A percentile compares a stretch with the other conserved stretches of the same genome.
These are phyloP conservation scores for Rhizophagus clarus DNA, from an alignment of 192 early-diverging fungal genomes.

Conservation along the genomic window DNA sequence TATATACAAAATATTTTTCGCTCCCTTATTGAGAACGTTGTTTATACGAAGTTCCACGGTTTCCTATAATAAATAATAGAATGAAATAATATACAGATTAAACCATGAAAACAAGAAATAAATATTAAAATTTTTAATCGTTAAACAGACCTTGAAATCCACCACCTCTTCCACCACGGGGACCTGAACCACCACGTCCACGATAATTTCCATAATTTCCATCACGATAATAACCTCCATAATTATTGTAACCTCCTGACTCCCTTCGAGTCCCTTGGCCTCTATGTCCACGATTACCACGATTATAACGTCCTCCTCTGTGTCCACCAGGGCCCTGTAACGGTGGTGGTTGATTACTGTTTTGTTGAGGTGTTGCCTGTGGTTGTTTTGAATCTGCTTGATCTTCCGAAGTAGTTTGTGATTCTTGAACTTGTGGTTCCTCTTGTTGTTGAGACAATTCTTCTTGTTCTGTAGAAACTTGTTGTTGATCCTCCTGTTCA, in stretches of 20 bases:
- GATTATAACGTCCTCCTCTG: slow-evolving; percentile 1
- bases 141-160: slow-evolving; percentile 13
- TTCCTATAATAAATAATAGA: neutral
- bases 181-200: slow-evolving; percentile 3
- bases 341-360: neutral
- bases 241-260: neutral
- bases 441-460: slow-evolving; percentile 10
- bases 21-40: neutral
- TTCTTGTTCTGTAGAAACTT: neutral
- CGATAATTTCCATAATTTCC: slow-evolving; percentile 6
- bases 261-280: neutral
- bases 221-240: neutral
- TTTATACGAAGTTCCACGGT: neutral
- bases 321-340: neutral
- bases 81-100: neutral
- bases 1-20: neutral
- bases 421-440: neutral
- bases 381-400: slow-evolving; percentile 3
- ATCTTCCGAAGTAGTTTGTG: neutral
- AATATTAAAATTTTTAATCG: neutral
- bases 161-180: neutral
- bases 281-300: neutral
- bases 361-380: neutral
- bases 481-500: neutral
- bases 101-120: neutral